Base-by-base conservation (phyloP, 306 rosid species). In the Crotalaria pallida region DNA sequence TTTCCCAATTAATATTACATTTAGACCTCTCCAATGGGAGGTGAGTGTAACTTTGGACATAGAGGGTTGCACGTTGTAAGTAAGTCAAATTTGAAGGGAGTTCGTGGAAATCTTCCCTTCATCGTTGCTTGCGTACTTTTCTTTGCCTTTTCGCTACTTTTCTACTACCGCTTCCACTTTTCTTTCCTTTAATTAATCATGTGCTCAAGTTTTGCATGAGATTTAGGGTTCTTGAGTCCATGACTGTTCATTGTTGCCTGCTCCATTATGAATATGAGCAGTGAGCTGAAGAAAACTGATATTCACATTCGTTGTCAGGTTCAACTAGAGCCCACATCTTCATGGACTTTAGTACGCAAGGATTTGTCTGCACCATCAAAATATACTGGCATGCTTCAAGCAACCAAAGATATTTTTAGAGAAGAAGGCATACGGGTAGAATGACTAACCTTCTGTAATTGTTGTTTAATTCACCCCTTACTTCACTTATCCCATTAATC, bases 311-410 rank as follows among this genome's bases (percentile, higher is more conserved):
- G 63, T 61, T 81, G 65, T 50, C 77, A 91, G 99, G 99, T 91
- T 80, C 99, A 94, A 76, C 85, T 94, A 62, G 99, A 94, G 78
- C 99, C 99, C 33, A 91, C 97, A 26, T 58, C 97, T 53, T 78
- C 89, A 9, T 91, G 99, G 99, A 70, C 75, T 53, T 67, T 73
- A 76, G 75, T 81, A 19, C 88, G 78, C 40, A 86, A 65, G 82
- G 84, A 69, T 74, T 67, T 84, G 67, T 64, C 97, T 19, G 55
- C 62, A 34, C 88, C 87, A 6, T 91, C 99, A 40, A 94, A 94
- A 78, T 94, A 94, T 77, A 94, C 97, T 7, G 87, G 99, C 74
- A 94, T 94, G 81, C 21, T 91, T 72, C 99, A 94, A 86, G 97
- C 99, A 60, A 81, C 85, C 48, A 91, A 73, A 78, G 97, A 94